Conservation (phyloP, 805 yeast genomes). For the Brettanomyces bruxellensis region DNA sequence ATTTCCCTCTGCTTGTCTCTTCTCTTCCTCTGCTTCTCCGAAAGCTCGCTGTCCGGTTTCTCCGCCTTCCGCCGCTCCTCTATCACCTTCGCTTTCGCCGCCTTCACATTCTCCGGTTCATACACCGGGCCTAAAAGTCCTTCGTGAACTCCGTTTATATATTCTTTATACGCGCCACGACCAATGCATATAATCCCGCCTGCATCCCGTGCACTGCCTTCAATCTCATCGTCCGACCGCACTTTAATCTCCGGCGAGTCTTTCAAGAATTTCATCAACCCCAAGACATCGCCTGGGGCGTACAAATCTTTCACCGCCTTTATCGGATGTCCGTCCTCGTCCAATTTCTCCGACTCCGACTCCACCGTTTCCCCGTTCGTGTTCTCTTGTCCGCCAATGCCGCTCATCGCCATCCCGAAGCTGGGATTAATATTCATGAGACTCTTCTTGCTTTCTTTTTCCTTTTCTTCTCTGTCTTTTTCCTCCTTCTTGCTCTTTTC, state of each 20-base stretch:
- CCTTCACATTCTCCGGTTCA: slow-evolving; percentile 19
- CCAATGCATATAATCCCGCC: slow-evolving; percentile 94
- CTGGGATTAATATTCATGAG: background rate
- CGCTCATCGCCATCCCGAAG: background rate
- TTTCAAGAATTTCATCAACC: slow-evolving; percentile 33
- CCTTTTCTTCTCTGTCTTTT: background rate
- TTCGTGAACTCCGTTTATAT: slow-evolving; percentile 83
- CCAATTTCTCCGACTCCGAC: background rate
- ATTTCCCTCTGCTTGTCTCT: slow-evolving; percentile 19
- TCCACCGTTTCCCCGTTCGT: background rate
- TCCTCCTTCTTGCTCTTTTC: slow-evolving; percentile 7
- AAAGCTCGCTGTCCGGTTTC: slow-evolving; percentile 2
- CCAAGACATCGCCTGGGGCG: slow-evolving; percentile 41
- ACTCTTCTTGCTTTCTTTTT: slow-evolving; percentile 4
- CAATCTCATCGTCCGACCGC: slow-evolving; percentile 38
- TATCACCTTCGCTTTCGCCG: slow-evolving; percentile 22
- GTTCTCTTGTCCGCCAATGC: background rate
- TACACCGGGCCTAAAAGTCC: slow-evolving; percentile 89
- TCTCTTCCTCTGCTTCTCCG: slow-evolving; percentile 25
- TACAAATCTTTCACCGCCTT: slow-evolving; percentile 29
- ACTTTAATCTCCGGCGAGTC: slow-evolving; percentile 9
- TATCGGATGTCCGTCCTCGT: slow-evolving; percentile 18
- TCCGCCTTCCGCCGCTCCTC: slow-evolving; percentile 18
- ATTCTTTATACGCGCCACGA: slow-evolving; percentile 93
- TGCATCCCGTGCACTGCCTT: slow-evolving; percentile 33